These are phyloP conservation scores for Phytophthora quininea DNA, from an alignment of 352 stramenopile species.

Conservation along the genomic window DNA sequence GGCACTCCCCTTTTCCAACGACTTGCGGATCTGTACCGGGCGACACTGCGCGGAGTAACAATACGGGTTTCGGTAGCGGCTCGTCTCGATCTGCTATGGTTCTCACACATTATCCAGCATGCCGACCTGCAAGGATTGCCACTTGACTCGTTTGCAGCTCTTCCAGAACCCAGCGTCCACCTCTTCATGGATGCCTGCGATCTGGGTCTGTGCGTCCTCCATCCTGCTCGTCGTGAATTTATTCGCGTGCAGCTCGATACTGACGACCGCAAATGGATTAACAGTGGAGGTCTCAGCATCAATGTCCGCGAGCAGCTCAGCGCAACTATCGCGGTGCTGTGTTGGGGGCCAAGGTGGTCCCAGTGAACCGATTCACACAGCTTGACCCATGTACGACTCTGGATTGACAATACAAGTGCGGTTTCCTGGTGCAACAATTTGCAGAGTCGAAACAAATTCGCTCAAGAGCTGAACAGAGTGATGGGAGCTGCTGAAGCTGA, in stretches of 20 bases:
- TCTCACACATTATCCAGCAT: conserved; percentile 2
- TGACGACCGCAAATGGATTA: background rate
- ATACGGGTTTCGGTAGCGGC: background rate
- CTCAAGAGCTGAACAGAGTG: background rate
- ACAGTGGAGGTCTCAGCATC: background rate
- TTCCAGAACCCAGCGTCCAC: background rate
- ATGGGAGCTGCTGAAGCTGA: background rate
- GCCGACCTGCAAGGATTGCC: background rate
- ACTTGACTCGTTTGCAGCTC: background rate
- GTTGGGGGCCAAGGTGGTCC: background rate
- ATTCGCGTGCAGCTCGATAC: background rate
- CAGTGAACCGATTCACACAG: background rate
- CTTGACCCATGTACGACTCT: background rate
- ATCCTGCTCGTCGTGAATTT: conserved; percentile 2
- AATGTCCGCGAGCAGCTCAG: background rate
- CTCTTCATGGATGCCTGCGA: conserved; percentile 11
- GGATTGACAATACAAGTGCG: background rate
- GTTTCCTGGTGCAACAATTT: background rate
- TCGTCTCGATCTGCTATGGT: conserved; percentile 11
- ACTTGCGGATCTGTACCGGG: conserved; percentile 1
- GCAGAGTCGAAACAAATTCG: background rate
- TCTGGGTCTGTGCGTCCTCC: conserved; percentile 2
- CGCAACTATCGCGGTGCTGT: background rate
- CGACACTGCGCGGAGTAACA: background rate
- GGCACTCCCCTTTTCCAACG: background rate